phyloP scores from a whole-genome alignment of 805 yeast species.

The Yarrowia porcina region DNA sequence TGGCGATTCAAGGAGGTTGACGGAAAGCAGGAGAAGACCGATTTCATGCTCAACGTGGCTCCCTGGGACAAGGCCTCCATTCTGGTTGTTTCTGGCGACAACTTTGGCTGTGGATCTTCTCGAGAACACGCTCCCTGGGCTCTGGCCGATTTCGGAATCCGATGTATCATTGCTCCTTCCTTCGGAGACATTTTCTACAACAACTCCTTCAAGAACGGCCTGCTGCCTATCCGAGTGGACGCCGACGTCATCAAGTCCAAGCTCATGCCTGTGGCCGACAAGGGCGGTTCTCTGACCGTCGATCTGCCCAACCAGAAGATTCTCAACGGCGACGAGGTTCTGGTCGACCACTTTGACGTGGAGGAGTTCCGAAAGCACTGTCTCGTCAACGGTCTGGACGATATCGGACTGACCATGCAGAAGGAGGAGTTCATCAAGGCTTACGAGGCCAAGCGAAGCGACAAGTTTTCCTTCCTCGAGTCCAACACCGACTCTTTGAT shows the following conservation, averaged over 20 bases:
- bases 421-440: constrained; percentile 72
- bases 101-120: constrained; percentile 98
- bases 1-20: constrained; percentile 59
- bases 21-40: constrained; percentile 70
- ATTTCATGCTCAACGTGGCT: constrained; percentile 79
- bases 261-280: constrained; percentile 74
- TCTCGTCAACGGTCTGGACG: constrained; percentile 90
- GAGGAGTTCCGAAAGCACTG: constrained; percentile 94
- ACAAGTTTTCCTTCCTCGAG: constrained; percentile 85
- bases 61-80: constrained; percentile 81
- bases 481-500: constrained; percentile 67
- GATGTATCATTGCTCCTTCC: constrained; percentile 93
- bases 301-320: constrained; percentile 88
- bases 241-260: constrained; percentile 68
- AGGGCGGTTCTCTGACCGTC: constrained; percentile 66
- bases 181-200: constrained; percentile 98
- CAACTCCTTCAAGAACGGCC: constrained; percentile 94
- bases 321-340: constrained; percentile 60
- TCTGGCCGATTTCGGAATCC: constrained; percentile 93
- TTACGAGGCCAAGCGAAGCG: constrained; percentile 75
- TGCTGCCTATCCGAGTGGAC: constrained; percentile 88
- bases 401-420: constrained; percentile 91
- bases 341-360: constrained; percentile 79
- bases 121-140: constrained; percentile 99
- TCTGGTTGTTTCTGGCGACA: constrained; percentile 89